Base-by-base conservation (phyloP, 352 stramenopile species). In the Globisporangium echinulatum region DNA sequence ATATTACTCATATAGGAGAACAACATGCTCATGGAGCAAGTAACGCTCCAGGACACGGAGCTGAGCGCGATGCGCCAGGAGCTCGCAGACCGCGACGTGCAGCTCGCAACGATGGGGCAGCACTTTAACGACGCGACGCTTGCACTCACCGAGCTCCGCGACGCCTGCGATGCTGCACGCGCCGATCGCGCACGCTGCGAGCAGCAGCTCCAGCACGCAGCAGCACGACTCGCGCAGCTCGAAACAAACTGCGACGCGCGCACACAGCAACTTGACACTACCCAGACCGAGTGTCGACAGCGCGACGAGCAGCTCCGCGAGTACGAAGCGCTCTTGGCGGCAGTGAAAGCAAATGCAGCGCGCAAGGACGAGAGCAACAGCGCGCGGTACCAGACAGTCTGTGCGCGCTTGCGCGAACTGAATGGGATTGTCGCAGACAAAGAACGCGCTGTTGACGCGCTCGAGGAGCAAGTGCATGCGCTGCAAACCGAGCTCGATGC, bases 21-120 rank as follows among this genome's bases (percentile, higher is more conserved):
- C 51, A 86, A 72, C 38, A 79, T 89, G 72, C 58, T 93, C 33
- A 88, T 90, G 75, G 83, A 93, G 48, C 83, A 93, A 70, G 69
- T 90, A 1, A 88, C 83, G 3, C 66, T 93, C 2, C 81, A 91
- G 59, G 83, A 91, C 15, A 74, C 84, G 33, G 83, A 93, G 49
- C 69, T 93, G 39, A 71, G 61, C 0, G 64, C 66, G 0, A 75
- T 88, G 56, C 87, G 79, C 54, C 87, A 86, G 39, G 79, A 91
- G 38, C 62, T 91, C 4, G 56, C 52, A 13, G 79, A 90, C 33
- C 72, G 80, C 4, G 83, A 93, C 36, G 59, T 82, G n/a, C 83
- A 91, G 49, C 57, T 93, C n/a, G 60, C 77, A 14, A 53, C 76
- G 9, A 89, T 93, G 78, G 74, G 68, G 0, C 78, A 91, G 49